These are phyloP conservation scores for Gossypium gossypioides DNA, from an alignment of 441 rosid species.

Conservation along the genomic window DNA sequence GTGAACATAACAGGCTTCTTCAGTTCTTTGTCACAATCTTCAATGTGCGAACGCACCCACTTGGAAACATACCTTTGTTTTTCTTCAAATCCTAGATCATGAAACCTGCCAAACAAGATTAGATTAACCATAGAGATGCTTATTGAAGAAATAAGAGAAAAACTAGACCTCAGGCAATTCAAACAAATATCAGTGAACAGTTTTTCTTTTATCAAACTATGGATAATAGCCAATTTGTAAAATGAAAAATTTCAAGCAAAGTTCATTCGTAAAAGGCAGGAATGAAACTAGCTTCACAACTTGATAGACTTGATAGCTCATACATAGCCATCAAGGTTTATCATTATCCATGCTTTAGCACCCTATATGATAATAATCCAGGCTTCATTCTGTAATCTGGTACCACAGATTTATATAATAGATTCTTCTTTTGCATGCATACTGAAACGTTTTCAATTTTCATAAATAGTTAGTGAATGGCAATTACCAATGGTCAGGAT, in stretches of 20 bases:
- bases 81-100: slow-evolving; percentile 47
- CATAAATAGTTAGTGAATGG: background rate
- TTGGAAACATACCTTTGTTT: slow-evolving; percentile 47
- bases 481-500: slow-evolving; percentile 84
- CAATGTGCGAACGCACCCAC: slow-evolving; percentile 83
- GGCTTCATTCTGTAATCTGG: background rate
- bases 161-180: background rate
- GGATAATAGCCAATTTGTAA: background rate
- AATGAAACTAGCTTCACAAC: background rate
- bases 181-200: background rate
- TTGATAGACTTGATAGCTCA: background rate
- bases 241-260: background rate
- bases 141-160: background rate
- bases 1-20: slow-evolving; percentile 74
- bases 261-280: background rate
- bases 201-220: background rate
- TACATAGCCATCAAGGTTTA: background rate
- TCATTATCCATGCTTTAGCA: background rate
- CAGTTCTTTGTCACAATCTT: slow-evolving; percentile 67
- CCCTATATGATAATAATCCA: background rate
- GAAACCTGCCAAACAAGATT: slow-evolving; percentile 42
- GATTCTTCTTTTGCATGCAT: background rate
- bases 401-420: background rate
- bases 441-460: background rate
- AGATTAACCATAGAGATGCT: background rate